Percentiles rank a stretch among this genome's conserved stretches.
These are phyloP conservation scores for Colletotrichum sp. DNA, from an alignment of 2,329 filamentous ascomycete genomes.

Conservation along the genomic window DNA sequence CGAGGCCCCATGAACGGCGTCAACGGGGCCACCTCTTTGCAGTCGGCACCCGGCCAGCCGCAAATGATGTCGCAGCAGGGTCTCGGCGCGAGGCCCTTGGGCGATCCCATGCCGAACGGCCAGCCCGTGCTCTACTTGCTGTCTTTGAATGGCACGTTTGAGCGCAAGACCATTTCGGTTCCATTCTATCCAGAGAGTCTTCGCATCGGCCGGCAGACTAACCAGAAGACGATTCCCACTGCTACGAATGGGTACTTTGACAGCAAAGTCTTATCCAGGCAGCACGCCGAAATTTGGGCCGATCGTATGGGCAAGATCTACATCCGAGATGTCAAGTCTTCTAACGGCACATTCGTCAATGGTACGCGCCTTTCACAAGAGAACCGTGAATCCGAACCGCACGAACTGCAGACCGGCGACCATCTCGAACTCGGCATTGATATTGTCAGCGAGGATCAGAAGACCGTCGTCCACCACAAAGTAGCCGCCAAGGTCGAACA, in stretches of 20 bases:
- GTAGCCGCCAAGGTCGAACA: constrained; percentile 97
- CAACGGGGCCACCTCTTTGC: constrained; percentile 37
- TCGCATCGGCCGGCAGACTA: constrained; percentile 94
- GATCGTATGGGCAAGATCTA: constrained; percentile 84
- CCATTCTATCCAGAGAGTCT: constrained; percentile 94
- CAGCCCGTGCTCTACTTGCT: constrained; percentile 84
- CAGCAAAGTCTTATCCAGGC: constrained; percentile 94
- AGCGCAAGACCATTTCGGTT: constrained; percentile 93
- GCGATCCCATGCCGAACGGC: constrained; percentile 65
- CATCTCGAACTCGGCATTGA: constrained; percentile 96
- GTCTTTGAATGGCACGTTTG: constrained; percentile 95
- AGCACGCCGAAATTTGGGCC: constrained; percentile 98
- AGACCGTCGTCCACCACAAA: constrained; percentile 98
- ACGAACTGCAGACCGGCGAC: constrained; percentile 90
- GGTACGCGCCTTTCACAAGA: constrained; percentile 88
- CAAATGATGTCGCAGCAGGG: constrained; percentile 46
- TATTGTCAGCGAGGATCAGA: constrained; percentile 98
- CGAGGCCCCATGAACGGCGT: constrained; percentile 27
- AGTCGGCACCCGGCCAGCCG: constrained; percentile 41
- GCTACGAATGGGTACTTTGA: constrained; percentile 95
- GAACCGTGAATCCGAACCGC: constrained; percentile 94
- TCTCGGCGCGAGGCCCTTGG: constrained; percentile 66
- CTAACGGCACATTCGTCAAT: constrained; percentile 98
- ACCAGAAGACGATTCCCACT: constrained; percentile 93
- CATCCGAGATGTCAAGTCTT: constrained; percentile 97